These are phyloP conservation scores for Hypomontagnella monticulosa DNA, from an alignment of 495 filamentous ascomycete genomes.

Conservation along the genomic window DNA sequence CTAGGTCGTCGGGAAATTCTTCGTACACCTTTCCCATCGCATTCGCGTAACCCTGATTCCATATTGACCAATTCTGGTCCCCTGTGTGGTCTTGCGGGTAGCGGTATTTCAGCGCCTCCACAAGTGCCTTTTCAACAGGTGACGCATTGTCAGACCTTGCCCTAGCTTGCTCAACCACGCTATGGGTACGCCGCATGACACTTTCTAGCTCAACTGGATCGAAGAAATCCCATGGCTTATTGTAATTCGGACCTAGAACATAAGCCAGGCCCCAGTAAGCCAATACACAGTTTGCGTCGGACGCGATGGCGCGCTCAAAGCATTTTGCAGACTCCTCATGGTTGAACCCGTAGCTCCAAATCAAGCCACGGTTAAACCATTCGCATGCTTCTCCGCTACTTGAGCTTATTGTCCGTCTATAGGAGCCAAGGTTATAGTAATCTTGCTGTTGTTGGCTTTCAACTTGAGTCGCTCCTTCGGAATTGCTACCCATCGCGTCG, in stretches of 20 bases:
- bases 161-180: slow-evolving; percentile 54
- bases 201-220: slow-evolving; percentile 64
- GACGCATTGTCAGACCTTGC: slow-evolving; percentile 41
- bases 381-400: slow-evolving; percentile 54
- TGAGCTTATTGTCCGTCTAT: slow-evolving; percentile 58
- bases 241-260: slow-evolving; percentile 74
- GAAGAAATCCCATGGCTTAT: slow-evolving; percentile 76
- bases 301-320: slow-evolving; percentile 65
- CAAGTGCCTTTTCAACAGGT: slow-evolving; percentile 64
- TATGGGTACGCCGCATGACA: slow-evolving; percentile 57
- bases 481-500: slow-evolving; percentile 6
- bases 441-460: slow-evolving; percentile 2
- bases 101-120: slow-evolving; percentile 64
- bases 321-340: slow-evolving; percentile 69
- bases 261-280: slow-evolving; percentile 76
- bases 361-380: slow-evolving; percentile 71
- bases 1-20: slow-evolving; percentile 64
- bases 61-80: slow-evolving; percentile 56
- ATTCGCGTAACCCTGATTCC: slow-evolving; percentile 67
- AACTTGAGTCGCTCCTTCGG: not conserved
- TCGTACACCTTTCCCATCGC: slow-evolving; percentile 68
- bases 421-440: slow-evolving; percentile 69
- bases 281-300: slow-evolving; percentile 66
- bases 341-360: slow-evolving; percentile 74
- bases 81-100: slow-evolving; percentile 58